A percentile compares a stretch with the other conserved stretches of the same genome.
phyloP scores from a whole-genome alignment of 129 eudicot genomes.

The Ambrosia trifida region DNA sequence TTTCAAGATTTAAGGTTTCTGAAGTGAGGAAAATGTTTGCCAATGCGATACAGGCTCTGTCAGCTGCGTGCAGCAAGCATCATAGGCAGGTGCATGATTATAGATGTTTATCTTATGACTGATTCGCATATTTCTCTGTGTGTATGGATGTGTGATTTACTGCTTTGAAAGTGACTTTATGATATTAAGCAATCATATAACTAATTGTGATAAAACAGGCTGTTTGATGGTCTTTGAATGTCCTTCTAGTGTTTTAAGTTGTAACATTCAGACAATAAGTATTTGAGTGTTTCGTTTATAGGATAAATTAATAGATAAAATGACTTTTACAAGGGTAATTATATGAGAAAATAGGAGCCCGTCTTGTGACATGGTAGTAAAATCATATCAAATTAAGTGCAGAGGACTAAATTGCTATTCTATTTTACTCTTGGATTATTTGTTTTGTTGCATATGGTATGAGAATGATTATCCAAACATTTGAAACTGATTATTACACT shows the following conservation, averaged over 20 bases:
- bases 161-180: background rate
- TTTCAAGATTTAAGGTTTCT: constrained; percentile 87
- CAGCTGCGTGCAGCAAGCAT: constrained; percentile 80
- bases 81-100: constrained; percentile 89
- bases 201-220: background rate
- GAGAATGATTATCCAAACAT: background rate
- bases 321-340: background rate
- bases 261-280: background rate
- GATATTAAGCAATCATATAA: background rate
- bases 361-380: background rate
- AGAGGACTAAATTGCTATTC: background rate
- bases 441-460: background rate
- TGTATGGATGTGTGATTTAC: background rate
- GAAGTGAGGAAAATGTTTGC: constrained; percentile 83
- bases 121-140: background rate
- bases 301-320: background rate
- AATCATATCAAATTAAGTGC: background rate
- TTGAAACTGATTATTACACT: background rate
- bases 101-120: constrained; percentile 21
- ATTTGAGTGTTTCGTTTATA: background rate
- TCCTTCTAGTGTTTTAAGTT: background rate
- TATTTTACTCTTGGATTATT: background rate
- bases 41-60: constrained; percentile 79
- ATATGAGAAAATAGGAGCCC: background rate
- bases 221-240: background rate